Base-by-base conservation (phyloP, 1,284 basidiomycete genomes). In the Inonotus hispidus region DNA sequence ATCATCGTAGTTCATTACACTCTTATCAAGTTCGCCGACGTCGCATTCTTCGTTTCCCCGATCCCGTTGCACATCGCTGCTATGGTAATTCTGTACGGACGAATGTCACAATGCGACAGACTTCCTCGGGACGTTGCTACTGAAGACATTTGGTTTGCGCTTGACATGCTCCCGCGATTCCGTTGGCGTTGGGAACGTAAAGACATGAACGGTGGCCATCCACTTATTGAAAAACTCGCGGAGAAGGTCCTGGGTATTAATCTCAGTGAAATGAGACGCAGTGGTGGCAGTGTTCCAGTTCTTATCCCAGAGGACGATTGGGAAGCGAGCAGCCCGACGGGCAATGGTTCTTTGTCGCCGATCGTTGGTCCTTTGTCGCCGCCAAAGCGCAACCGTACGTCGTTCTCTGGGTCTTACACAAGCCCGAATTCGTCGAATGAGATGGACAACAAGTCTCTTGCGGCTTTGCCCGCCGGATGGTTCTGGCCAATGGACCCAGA, bases 181-280 rank as follows among this genome's bases (percentile, higher is more conserved):
- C 84, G 90, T 58, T 92, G 90, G 90, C 83, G 88, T 64, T 92
- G 90, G 90, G 88, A 91, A 68, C 82, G 89, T 52, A 90, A 86
- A 70, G 90, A 92, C 68, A 72, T 82, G 62, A 84, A 83, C 56
- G 87, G 86, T 47, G 85, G 83, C 1, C 89, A 91, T 67, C 90
- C 90, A n/a, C 79, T 90, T 58, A 90, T 92, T 61, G 83, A 87
- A 16, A 85, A 82, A 66, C 81, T 92, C 49, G 89, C 88, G 0
- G 88, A 91, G 72, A 83, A 83, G 61, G 87, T 91, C 27, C 83
- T 91, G 73, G 79, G 80, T 37, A 83, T 88, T 53, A 81, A 85
- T 68, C 76, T 90, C 16, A 80, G 81, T 65, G 77, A 80, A 45
- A 79, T 87, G 46, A 79, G 79, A 14, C 85, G 85, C 4, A 77